A percentile compares a stretch with the other conserved stretches of the same genome.
Evolutionary conservation across 2,329 filamentous ascomycete genomes (phyloP).

Genomic region (Ceratocystis alfenasii): DNA sequence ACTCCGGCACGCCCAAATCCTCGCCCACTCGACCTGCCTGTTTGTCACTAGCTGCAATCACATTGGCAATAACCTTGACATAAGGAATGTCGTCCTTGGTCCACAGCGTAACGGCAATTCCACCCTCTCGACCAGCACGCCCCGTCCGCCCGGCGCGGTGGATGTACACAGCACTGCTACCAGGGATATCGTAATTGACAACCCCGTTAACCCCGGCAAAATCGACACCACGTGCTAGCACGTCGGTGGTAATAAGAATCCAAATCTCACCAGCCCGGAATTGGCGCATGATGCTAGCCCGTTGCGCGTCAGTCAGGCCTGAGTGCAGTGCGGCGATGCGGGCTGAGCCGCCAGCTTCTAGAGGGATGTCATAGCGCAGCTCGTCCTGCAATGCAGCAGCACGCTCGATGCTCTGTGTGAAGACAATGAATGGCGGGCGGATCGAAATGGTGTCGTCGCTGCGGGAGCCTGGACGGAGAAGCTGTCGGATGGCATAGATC

Average conservation of each 20-base stretch:
- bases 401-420: constrained; percentile 89
- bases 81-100: constrained; percentile 87
- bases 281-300: constrained; percentile 70
- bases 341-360: constrained; percentile 69
- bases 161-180: constrained; percentile 79
- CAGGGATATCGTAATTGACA: constrained; percentile 94
- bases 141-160: constrained; percentile 89
- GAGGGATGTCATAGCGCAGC: constrained; percentile 85
- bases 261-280: constrained; percentile 90
- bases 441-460: constrained; percentile 45
- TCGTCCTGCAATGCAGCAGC: constrained; percentile 80
- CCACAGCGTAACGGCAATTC: constrained; percentile 85
- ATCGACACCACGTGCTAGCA: constrained; percentile 83
- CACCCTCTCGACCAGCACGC: constrained; percentile 73
- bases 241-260: constrained; percentile 91
- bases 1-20: constrained; percentile 58
- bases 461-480: constrained; percentile 58
- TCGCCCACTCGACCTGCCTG: constrained; percentile 45
- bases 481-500: constrained; percentile 76
- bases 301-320: constrained; percentile 61
- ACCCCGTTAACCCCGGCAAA: constrained; percentile 92
- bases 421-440: constrained; percentile 83
- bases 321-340: constrained; percentile 87
- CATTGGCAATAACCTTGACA: constrained; percentile 83
- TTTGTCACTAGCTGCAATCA: constrained; percentile 74